A percentile compares a stretch with the other conserved stretches of the same genome.
Evolutionary conservation across 2,329 filamentous ascomycete genomes (phyloP).

Genomic region (Diaporthe eres): DNA sequence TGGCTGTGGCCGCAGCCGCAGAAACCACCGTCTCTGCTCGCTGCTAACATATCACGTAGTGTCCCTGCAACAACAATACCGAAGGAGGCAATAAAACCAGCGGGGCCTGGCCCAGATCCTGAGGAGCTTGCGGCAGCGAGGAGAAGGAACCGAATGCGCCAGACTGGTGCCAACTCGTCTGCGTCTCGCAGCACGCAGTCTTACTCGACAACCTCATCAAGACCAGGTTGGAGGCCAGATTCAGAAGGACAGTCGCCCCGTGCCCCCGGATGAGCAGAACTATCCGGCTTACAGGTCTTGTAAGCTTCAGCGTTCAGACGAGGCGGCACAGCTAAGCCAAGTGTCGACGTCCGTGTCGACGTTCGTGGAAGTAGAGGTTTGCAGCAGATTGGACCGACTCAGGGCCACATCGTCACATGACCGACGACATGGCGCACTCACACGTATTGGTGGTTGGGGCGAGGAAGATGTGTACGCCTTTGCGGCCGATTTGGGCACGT

Average conservation of each 20-base stretch:
- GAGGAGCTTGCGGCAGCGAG: conserved; percentile 58
- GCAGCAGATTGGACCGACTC: too few relatives aligned
- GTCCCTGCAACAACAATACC: conserved; percentile 62
- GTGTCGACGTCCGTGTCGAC: neutral
- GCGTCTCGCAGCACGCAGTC: conserved; percentile 50
- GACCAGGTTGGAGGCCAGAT: conserved; percentile 47
- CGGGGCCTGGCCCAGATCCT: conserved; percentile 58
- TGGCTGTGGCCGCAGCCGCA: neutral
- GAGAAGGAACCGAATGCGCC: conserved; percentile 45
- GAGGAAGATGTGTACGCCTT: neutral
- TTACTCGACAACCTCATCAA: conserved; percentile 54
- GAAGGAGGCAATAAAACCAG: conserved; percentile 60
- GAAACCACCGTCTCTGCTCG: too few relatives aligned
- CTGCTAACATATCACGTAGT: conserved; percentile 11
- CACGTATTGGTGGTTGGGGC: neutral
- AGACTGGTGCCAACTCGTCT: conserved; percentile 45
- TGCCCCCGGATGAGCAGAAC: neutral
- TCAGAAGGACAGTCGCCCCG: conserved; percentile 31
- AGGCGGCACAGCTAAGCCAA: neutral
- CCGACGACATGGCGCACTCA: neutral
- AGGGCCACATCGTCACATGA: neutral
- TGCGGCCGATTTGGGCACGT: neutral
- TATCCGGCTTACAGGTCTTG: neutral
- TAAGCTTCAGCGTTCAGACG: neutral
- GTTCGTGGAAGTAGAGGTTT: neutral